phyloP scores from a whole-genome alignment of 192 early-diverging fungal genomes.

The Backusella tuberculispora region DNA sequence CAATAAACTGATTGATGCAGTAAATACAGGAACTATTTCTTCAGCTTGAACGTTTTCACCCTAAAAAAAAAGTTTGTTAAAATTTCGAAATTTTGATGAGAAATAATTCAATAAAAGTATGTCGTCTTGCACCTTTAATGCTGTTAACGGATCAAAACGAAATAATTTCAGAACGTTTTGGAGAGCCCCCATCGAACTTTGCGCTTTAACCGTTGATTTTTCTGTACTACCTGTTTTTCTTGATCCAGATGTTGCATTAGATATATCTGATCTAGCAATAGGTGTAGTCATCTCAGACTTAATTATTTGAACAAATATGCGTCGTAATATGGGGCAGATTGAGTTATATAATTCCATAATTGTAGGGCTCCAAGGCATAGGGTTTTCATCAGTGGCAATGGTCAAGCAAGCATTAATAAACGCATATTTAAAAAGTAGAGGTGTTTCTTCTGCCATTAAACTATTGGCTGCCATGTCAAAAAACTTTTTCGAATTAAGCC shows the following conservation, averaged over 20 bases:
- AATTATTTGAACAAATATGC: constrained; percentile 60
- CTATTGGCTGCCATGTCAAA: constrained; percentile 68
- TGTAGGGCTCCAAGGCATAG: constrained; percentile 69
- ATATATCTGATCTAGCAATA: constrained; percentile 48
- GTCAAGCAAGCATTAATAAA: constrained; percentile 72
- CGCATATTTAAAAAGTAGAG: constrained; percentile 74
- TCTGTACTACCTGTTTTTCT: background rate
- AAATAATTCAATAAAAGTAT: background rate
- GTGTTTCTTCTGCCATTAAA: constrained; percentile 67
- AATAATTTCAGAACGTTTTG: constrained; percentile 16
- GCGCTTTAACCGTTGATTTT: background rate
- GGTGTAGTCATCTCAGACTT: constrained; percentile 44
- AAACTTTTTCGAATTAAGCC: constrained; percentile 68
- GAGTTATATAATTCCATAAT: constrained; percentile 55
- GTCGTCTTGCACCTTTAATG: constrained; percentile 57
- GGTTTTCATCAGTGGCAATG: constrained; percentile 60
- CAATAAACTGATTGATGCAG: constrained; percentile 56
- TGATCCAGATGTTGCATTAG: constrained; percentile 30
- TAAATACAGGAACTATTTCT: constrained; percentile 69
- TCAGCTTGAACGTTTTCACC: constrained; percentile 49
- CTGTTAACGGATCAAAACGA: constrained; percentile 59
- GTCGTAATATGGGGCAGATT: constrained; percentile 59
- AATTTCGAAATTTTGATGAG: background rate
- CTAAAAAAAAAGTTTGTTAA: background rate
- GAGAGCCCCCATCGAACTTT: constrained; percentile 8